These are phyloP conservation scores for Deuterostichococcus epilithicus DNA, from an alignment of 139 green algal genomes.

Conservation along the genomic window DNA sequence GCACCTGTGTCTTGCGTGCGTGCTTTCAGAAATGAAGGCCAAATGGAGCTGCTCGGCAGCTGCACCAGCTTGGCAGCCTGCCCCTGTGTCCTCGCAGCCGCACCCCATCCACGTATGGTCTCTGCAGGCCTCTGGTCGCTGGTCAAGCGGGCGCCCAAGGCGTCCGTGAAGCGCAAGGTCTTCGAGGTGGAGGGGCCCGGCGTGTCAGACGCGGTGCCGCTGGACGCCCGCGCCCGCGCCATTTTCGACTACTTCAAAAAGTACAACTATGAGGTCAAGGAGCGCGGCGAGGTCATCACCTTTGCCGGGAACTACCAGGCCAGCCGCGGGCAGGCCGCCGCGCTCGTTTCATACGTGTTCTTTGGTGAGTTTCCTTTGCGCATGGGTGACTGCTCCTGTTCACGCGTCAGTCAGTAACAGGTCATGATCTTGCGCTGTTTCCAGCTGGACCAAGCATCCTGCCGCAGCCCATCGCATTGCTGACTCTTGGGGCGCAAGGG, in stretches of 20 bases:
- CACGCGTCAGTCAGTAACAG: not conserved
- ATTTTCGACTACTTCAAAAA: slow-evolving; percentile 80
- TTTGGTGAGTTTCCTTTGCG: slow-evolving; percentile 40
- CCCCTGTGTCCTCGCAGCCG: not conserved
- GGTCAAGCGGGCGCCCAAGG: slow-evolving; percentile 83
- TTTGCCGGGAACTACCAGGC: slow-evolving; percentile 81
- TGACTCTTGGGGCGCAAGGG: no score
- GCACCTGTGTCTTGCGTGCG: no score
- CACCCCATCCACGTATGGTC: not conserved
- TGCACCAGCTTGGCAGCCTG: no score
- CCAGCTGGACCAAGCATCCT: not conserved
- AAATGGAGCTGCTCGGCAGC: no score
- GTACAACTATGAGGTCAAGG: slow-evolving; percentile 62
- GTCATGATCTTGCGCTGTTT: not conserved
- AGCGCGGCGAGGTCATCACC: slow-evolving; percentile 81
- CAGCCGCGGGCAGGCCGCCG: slow-evolving; percentile 72
- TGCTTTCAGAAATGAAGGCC: no score
- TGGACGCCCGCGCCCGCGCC: slow-evolving; percentile 63
- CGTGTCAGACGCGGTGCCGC: slow-evolving; percentile 31
- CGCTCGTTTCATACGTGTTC: slow-evolving; percentile 82
- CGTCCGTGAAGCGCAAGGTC: slow-evolving; percentile 67
- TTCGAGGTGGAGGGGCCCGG: slow-evolving; percentile 68
- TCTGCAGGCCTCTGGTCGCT: slow-evolving; percentile 80
- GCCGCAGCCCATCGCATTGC: no score
- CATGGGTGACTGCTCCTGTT: no score